phyloP scores from a whole-genome alignment of 163 green algal genomes.

The Picocystis sp. region DNA sequence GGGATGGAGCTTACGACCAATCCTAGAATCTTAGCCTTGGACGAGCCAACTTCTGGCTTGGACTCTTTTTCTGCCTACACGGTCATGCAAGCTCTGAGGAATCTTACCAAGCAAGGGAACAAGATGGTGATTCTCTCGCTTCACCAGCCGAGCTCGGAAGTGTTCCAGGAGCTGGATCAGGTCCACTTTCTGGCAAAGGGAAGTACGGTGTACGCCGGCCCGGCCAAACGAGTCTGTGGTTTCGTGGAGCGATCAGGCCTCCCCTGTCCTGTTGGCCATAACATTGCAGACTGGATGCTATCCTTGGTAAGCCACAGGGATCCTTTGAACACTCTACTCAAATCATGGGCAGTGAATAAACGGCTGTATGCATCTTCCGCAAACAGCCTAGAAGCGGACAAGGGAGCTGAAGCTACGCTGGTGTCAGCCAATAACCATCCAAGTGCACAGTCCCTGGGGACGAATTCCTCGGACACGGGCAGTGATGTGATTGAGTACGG shows the following conservation, averaged over 20 bases:
- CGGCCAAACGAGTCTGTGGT: too few relatives aligned
- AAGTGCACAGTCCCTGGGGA: too few relatives aligned
- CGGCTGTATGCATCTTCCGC: constrained; percentile 1
- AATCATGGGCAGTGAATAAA: too few relatives aligned
- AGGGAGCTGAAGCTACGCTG: neutral
- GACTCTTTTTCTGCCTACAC: constrained; percentile 39
- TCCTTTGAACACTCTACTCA: too few relatives aligned
- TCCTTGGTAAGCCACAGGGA: constrained; percentile 10
- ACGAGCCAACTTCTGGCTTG: constrained; percentile 37
- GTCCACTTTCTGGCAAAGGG: constrained; percentile 12
- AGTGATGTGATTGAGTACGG: neutral
- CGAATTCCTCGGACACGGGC: too few relatives aligned
- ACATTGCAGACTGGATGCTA: constrained; percentile 36
- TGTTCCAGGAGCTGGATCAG: constrained; percentile 24
- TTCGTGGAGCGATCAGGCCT: constrained; percentile 7
- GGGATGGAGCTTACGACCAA: constrained; percentile 52
- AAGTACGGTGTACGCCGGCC: neutral
- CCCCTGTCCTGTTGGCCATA: constrained; percentile 15
- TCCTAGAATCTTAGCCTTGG: constrained; percentile 29
- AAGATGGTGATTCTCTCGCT: constrained; percentile 37
- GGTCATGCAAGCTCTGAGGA: constrained; percentile 23
- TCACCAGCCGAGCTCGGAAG: constrained; percentile 38
- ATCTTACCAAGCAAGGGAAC: constrained; percentile 15
- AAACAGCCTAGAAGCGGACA: neutral
- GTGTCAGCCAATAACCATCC: constrained; percentile 1